Evolutionary conservation across 116 monocot species (phyloP).

Genomic region (Phalaenopsis hybrid): DNA sequence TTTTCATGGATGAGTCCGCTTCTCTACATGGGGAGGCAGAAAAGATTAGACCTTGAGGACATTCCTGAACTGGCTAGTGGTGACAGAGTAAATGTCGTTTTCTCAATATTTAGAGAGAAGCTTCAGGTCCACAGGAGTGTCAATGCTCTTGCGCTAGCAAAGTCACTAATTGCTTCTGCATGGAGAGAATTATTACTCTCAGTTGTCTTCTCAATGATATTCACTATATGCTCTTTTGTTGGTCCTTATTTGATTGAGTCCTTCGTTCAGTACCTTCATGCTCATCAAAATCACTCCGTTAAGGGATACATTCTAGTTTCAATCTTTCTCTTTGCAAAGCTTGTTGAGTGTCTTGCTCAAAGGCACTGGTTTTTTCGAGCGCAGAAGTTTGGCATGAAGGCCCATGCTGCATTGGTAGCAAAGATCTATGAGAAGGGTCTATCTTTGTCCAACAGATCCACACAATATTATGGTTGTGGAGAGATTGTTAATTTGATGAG

Average conservation of each 20-base stretch:
- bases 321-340: constrained; percentile 29
- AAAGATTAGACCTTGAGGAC: constrained; percentile 9
- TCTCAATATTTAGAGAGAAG: constrained; percentile 3
- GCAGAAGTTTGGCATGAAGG: constrained; percentile 19
- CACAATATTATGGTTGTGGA: constrained; percentile 25
- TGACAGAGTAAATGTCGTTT: constrained; percentile 2
- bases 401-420: constrained; percentile 28
- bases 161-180: constrained; percentile 22
- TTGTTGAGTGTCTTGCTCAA: constrained; percentile 23
- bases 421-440: constrained; percentile 44
- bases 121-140: background rate
- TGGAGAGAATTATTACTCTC: constrained; percentile 20
- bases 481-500: constrained; percentile 56
- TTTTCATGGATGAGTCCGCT: constrained; percentile 20
- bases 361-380: constrained; percentile 41
- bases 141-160: constrained; percentile 12
- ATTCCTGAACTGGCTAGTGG: constrained; percentile 9
- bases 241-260: constrained; percentile 43
- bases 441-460: constrained; percentile 28
- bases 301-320: constrained; percentile 32
- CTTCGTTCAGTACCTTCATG: constrained; percentile 42
- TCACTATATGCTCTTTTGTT: constrained; percentile 25
- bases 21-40: constrained; percentile 6
- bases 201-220: constrained; percentile 20
- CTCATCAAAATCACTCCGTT: background rate